Percentiles rank a stretch among this genome's conserved stretches.
Evolutionary conservation across 2,329 filamentous ascomycete species (phyloP).

Genomic region (Diaporthe nobilis): DNA sequence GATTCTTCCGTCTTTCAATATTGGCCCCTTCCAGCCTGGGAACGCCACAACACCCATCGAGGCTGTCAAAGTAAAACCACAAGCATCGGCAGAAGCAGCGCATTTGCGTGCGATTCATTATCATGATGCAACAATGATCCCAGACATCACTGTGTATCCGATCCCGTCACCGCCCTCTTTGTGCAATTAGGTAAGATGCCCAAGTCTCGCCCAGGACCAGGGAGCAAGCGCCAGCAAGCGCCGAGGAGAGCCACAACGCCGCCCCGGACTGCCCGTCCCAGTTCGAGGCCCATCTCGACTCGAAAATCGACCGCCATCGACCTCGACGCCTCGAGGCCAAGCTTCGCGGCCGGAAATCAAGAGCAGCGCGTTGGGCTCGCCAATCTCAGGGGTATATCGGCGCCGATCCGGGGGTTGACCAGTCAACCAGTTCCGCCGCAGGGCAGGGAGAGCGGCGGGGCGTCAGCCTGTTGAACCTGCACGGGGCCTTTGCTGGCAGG

Average conservation of each 20-base stretch:
- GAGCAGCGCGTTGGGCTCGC: conserved; percentile 19
- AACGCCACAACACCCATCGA: neutral
- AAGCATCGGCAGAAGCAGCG: neutral
- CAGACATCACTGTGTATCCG: neutral
- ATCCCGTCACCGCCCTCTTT: neutral
- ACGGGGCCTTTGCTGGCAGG: neutral
- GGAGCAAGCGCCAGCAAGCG: neutral
- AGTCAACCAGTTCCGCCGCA: neutral
- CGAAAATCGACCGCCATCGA: conserved; percentile 24
- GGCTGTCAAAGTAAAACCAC: neutral
- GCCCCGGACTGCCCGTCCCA: conserved; percentile 1
- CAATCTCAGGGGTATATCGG: conserved; percentile 17
- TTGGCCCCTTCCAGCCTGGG: neutral
- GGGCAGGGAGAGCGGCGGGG: neutral
- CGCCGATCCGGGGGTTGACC: conserved; percentile 11
- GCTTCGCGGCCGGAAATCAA: conserved; percentile 22
- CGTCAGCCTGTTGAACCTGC: neutral
- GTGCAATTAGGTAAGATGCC: neutral
- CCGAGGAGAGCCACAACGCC: neutral
- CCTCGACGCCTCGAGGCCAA: conserved; percentile 4
- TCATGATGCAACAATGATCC: neutral
- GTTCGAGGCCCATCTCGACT: neutral
- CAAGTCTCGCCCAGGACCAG: neutral
- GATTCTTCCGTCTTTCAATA: neutral
- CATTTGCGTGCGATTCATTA: neutral